Percentiles rank a stretch among this genome's conserved stretches.
Evolutionary conservation across 2,329 filamentous ascomycete species (phyloP).

Genomic region (Fusarium mexicanum): DNA sequence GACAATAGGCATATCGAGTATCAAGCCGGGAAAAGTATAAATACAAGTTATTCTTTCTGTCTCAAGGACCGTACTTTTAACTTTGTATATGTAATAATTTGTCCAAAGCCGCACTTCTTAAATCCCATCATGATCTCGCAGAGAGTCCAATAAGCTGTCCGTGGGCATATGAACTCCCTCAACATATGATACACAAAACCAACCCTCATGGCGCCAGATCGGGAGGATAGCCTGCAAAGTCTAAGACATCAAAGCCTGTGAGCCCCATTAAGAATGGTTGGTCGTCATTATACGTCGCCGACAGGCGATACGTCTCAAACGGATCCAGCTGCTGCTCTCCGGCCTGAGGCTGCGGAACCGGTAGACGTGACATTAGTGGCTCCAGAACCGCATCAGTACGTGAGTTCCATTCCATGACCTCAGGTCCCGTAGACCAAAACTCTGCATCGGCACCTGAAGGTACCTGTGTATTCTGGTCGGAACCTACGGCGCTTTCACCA

Average conservation of each 20-base stretch:
- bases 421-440: background rate
- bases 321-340: background rate
- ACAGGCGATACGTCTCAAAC: background rate
- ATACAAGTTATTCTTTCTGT: too few species aligned
- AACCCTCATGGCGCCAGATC: background rate
- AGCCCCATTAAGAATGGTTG: background rate
- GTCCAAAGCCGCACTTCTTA: rapidly evolving
- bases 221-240: background rate
- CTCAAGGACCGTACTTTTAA: rapidly evolving
- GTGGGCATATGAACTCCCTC: rapidly evolving
- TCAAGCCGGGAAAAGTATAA: background rate
- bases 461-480: background rate
- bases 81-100: background rate
- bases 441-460: background rate
- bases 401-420: background rate
- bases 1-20: background rate
- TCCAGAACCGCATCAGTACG: background rate
- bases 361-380: background rate
- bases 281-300: background rate
- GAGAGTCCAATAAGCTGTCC: rapidly evolving
- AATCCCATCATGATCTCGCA: rapidly evolving
- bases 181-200: too few species aligned
- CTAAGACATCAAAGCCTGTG: background rate
- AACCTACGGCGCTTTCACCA: rapidly evolving
- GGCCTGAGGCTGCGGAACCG: background rate